Evolutionary conservation across 2,329 filamentous ascomycete species (phyloP).

Genomic region (Teratosphaeria pseudoeucalypti): DNA sequence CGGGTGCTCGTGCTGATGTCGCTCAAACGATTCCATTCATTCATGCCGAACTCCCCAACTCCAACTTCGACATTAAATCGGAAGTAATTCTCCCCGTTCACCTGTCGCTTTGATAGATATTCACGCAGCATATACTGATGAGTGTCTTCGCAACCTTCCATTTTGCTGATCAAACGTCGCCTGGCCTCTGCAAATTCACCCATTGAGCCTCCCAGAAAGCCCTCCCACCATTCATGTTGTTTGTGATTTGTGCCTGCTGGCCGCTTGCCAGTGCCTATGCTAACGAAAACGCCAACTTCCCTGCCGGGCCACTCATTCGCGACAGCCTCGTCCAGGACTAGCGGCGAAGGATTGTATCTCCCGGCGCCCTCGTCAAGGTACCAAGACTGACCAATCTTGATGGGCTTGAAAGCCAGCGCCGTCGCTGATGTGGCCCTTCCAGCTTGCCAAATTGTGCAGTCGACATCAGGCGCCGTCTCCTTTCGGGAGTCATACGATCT

Average conservation of each 20-base stretch:
- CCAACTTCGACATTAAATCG: conserved; percentile 94
- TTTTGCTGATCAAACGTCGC: conserved; percentile 74
- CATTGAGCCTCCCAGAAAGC: conserved; percentile 59
- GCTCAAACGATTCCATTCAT: conserved; percentile 87
- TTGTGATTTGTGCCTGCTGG: conserved; percentile 58
- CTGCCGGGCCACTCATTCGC: conserved; percentile 92
- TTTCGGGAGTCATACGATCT: conserved; percentile 92
- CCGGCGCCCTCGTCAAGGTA: conserved; percentile 91
- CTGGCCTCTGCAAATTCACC: conserved; percentile 88
- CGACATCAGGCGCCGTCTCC: conserved; percentile 80
- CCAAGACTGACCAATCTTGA: conserved; percentile 82
- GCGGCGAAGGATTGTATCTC: conserved; percentile 81
- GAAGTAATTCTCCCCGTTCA: conserved; percentile 85
- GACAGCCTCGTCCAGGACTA: conserved; percentile 78
- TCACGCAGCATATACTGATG: conserved; percentile 79
- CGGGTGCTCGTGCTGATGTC: conserved; percentile 91
- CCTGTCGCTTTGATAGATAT: conserved; percentile 58
- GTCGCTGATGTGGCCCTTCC: conserved; percentile 89
- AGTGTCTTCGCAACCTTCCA: conserved; percentile 87
- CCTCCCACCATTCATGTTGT: conserved; percentile 81
- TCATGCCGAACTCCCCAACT: conserved; percentile 96
- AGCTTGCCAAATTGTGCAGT: conserved; percentile 95
- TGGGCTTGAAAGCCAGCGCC: conserved; percentile 88
- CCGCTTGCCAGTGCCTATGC: conserved; percentile 85
- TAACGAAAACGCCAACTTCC: conserved; percentile 85